phyloP scores from a whole-genome alignment of 2,329 filamentous ascomycete species.

The Pseudogymnoascus sp. region DNA sequence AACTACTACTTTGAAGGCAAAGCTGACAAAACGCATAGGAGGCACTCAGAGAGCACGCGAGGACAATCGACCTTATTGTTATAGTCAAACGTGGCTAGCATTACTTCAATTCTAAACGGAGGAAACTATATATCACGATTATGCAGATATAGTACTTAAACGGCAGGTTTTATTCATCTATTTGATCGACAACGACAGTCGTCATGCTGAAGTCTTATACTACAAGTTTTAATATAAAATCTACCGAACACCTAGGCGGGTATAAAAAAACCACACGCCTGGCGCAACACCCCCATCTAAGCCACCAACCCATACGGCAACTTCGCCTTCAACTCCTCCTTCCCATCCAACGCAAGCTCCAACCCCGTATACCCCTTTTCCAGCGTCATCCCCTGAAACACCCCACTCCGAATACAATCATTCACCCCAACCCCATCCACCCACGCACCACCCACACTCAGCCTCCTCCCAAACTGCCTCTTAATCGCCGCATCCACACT shows the following conservation, averaged over 20 bases:
- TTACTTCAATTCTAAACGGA: too few relatives aligned
- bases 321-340: neutral
- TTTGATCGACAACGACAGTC: too few relatives aligned
- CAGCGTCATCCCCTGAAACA: neutral
- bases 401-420: constrained; percentile 39
- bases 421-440: constrained; percentile 36
- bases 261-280: neutral
- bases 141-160: too few relatives aligned
- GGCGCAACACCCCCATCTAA: neutral
- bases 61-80: too few relatives aligned
- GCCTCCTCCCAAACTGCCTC: constrained; percentile 25
- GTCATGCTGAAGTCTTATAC: too few relatives aligned
- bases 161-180: too few relatives aligned
- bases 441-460: constrained; percentile 43
- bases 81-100: too few relatives aligned
- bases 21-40: too few relatives aligned
- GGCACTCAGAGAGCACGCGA: too few relatives aligned
- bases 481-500: constrained; percentile 26
- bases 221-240: too few relatives aligned
- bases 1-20: too few relatives aligned
- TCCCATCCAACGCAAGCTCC: neutral
- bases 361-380: neutral
- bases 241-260: neutral
- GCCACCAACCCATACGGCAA: neutral
- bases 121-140: too few relatives aligned